These are phyloP conservation scores for Aegilops longissima DNA, from an alignment of 176 grass and related monocot species.

Conservation along the genomic window DNA sequence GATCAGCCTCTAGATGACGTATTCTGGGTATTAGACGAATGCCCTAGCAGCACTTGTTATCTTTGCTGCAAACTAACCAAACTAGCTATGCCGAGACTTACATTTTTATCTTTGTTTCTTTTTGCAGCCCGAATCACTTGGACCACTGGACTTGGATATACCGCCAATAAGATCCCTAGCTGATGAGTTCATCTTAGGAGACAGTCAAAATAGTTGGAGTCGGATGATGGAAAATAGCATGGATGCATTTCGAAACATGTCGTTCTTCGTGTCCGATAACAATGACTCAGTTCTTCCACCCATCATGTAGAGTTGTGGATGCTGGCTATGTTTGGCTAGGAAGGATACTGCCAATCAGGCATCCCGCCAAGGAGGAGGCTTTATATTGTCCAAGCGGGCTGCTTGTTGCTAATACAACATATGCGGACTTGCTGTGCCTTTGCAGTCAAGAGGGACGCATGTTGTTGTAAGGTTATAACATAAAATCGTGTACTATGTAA, in stretches of 20 bases:
- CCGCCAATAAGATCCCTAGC: conserved; percentile 51
- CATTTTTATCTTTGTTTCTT: background rate
- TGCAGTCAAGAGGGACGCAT: conserved; percentile 24
- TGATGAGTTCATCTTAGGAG: conserved; percentile 63
- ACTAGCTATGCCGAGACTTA: conserved; percentile 16
- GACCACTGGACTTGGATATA: conserved; percentile 80
- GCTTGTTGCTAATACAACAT: conserved; percentile 38
- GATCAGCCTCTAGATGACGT: conserved; percentile 63
- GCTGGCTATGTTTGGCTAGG: conserved; percentile 21
- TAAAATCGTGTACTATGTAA: conserved; percentile 54
- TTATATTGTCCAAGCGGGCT: conserved; percentile 42
- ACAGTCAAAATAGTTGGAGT: conserved; percentile 71
- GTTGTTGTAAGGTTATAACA: conserved; percentile 41
- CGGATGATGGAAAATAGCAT: conserved; percentile 82
- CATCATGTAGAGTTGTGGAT: conserved; percentile 40
- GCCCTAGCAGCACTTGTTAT: background rate
- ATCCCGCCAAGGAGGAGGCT: conserved; percentile 26
- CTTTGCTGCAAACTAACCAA: background rate
- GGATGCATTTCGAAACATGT: conserved; percentile 79
- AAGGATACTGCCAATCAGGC: conserved; percentile 21
- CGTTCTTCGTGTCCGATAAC: conserved; percentile 55
- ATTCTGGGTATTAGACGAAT: conserved; percentile 73
- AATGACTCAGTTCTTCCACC: conserved; percentile 48
- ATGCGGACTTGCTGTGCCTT: conserved; percentile 18
- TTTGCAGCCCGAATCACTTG: conserved; percentile 87